phyloP scores from a whole-genome alignment of 352 stramenopile species.

The Pythium myriotylum region DNA sequence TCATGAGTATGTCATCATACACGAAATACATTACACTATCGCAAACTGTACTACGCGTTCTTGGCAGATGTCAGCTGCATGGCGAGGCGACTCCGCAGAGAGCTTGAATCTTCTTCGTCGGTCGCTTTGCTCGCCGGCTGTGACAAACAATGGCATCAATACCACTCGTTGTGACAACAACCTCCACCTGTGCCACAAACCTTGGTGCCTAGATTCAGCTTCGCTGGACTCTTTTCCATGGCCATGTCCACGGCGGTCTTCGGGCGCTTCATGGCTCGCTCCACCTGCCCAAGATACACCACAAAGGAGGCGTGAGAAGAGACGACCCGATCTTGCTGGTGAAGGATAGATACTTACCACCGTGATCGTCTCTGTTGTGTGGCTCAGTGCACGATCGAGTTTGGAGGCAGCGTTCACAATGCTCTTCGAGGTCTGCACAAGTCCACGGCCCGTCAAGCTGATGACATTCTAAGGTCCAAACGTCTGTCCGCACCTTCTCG shows the following conservation, averaged over 20 bases:
- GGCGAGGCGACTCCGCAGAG: conserved; percentile 24
- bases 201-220: conserved; percentile 29
- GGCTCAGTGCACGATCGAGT: conserved; percentile 52
- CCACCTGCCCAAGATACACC: conserved; percentile 39
- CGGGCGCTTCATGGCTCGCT: conserved; percentile 74
- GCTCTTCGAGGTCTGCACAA: conserved; percentile 49
- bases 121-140: background rate
- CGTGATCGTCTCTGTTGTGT: conserved; percentile 69
- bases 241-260: conserved; percentile 72
- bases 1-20: background rate
- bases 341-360: conserved; percentile 55
- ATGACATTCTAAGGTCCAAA: background rate
- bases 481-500: conserved; percentile 41
- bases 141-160: background rate
- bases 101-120: conserved; percentile 3
- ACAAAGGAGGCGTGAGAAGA: too few species aligned
- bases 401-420: conserved; percentile 58
- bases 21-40: background rate
- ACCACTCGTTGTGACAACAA: background rate
- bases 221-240: conserved; percentile 74
- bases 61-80: conserved; percentile 28
- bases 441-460: background rate
- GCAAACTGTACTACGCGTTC: conserved; percentile 8
- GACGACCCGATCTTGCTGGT: too few species aligned
- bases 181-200: background rate